These are phyloP conservation scores for Avena atlantica DNA, from an alignment of 176 grass and related monocot genomes.

Conservation along the genomic window DNA sequence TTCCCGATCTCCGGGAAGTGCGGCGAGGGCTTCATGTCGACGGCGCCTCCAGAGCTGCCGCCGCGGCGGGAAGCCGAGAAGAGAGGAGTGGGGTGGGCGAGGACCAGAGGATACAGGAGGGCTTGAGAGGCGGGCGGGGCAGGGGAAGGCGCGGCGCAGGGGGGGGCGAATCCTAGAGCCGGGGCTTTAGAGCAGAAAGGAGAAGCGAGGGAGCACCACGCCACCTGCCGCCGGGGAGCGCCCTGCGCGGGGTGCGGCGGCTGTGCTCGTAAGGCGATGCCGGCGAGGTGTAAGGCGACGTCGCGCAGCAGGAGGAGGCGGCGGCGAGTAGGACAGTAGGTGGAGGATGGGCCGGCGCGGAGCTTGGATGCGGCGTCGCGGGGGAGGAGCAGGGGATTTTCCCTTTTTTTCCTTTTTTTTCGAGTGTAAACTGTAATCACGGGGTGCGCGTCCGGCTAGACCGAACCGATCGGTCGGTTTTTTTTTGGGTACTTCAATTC, in stretches of 20 bases:
- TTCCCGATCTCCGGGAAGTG: slow-evolving; percentile 79
- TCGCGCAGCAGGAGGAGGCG: not conserved
- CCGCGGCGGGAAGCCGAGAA: slow-evolving; percentile 7
- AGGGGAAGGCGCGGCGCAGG: not conserved
- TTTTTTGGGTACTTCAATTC: too few species aligned
- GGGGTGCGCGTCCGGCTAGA: too few species aligned
- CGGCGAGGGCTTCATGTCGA: slow-evolving; percentile 70
- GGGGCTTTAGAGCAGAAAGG: not conserved
- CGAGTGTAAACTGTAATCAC: too few species aligned
- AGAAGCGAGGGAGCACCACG: not conserved
- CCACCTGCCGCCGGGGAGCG: not conserved
- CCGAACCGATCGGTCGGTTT: too few species aligned
- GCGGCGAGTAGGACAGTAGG: not conserved
- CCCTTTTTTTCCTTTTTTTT: not conserved
- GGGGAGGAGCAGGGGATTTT: not conserved
- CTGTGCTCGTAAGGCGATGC: not conserved
- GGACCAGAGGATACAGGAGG: not conserved
- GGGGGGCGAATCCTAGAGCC: not conserved
- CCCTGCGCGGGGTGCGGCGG: not conserved
- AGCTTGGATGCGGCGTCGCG: slow-evolving; percentile 8
- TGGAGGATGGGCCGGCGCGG: not conserved
- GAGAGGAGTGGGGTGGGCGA: not conserved
- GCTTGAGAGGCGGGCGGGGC: not conserved
- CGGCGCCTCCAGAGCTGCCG: slow-evolving; percentile 40
- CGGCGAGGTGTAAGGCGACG: not conserved